Evolutionary conservation across 805 yeast species (phyloP), one percentile per base, ranked within the genome.

Genomic region (Scheffersomyces amazonensis): DNA sequence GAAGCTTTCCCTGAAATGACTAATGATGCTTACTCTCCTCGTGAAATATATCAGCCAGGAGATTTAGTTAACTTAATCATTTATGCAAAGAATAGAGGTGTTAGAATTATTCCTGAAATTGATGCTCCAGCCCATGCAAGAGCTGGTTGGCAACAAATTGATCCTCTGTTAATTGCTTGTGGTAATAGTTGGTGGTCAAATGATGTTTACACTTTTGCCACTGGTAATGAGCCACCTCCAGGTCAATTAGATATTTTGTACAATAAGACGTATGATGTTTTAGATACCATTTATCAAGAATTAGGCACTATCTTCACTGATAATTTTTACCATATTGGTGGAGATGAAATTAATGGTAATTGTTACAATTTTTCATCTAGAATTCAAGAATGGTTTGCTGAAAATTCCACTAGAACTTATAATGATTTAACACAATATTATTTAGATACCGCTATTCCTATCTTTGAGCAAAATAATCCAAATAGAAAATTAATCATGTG

Each of bases 81-180:
- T 17, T 66, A 64, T 47, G 72, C 68, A 3, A 39, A 42, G 10
- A 48, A 32, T 2, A 47, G 65, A 34, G 74, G 73, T n/a, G 62
- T 68, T 9, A 56, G 73, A 39, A 53, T 69, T 13, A 46, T 68
- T 19, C 72, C 73, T 5, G 74, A 68, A 44, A 44, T 68, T 21
- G 74, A 69, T 42, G 42, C 62, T 48, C 73, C 73, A 4, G 73
- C 71, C 2, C 74, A 69, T 43, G 51, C 70, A 12, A 47, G 60
- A 20, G 58, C 71, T 5, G 74, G 73, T 3, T 69, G 66, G 66
- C 41, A 41, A 25, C 58, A 52, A 34, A 47, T 64, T 22, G 62
- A 63, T 41, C 37, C 43, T 11, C 29, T 30, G 11, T 37, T 64
- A 22, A 52, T 66, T 21, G 54, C 63, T 1, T 67, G 73, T 49